These are phyloP conservation scores for Fomitopsis schrenkii DNA, from an alignment of 1,284 basidiomycete species.

Conservation along the genomic window DNA sequence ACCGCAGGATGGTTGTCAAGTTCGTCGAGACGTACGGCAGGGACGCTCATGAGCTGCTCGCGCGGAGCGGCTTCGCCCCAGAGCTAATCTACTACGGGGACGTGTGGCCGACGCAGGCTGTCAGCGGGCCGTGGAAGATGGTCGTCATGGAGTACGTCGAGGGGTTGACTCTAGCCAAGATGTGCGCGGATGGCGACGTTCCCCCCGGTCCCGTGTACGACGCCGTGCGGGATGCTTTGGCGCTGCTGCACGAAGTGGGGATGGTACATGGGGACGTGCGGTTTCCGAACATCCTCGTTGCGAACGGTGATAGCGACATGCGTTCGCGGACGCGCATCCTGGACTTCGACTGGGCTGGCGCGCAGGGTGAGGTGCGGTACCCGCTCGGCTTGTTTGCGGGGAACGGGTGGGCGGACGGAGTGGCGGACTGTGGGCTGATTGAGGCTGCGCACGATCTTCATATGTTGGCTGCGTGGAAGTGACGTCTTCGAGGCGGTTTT, in stretches of 20 bases:
- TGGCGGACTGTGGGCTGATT: not conserved
- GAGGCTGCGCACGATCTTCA: not conserved
- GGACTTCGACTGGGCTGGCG: conserved; percentile 24
- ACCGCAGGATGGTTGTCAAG: conserved; percentile 16
- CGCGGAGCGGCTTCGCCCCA: conserved; percentile 13
- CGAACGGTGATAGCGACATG: not conserved
- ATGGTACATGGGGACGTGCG: conserved; percentile 20
- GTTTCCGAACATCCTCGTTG: conserved; percentile 16
- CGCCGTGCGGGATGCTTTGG: not conserved
- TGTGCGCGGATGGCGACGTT: not conserved
- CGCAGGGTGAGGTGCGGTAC: conserved; percentile 13
- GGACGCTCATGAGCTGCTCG: conserved; percentile 15
- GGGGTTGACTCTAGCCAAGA: not conserved
- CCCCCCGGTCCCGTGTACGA: not conserved
- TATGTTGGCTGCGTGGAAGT: not conserved
- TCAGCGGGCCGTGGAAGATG: conserved; percentile 3
- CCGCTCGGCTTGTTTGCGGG: conserved; percentile 5
- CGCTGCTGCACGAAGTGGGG: conserved; percentile 6
- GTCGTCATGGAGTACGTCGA: conserved; percentile 12
- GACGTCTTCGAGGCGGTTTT: no score
- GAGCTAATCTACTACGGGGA: conserved; percentile 13
- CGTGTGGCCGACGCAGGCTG: not conserved
- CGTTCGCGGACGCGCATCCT: conserved; percentile 12
- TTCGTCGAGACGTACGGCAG: conserved; percentile 15
- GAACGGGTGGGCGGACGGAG: not conserved